Evolutionary conservation across 2,329 filamentous ascomycete species (phyloP), one percentile per base, ranked within the genome.

Genomic region (Drechslerella coelobrocha): DNA sequence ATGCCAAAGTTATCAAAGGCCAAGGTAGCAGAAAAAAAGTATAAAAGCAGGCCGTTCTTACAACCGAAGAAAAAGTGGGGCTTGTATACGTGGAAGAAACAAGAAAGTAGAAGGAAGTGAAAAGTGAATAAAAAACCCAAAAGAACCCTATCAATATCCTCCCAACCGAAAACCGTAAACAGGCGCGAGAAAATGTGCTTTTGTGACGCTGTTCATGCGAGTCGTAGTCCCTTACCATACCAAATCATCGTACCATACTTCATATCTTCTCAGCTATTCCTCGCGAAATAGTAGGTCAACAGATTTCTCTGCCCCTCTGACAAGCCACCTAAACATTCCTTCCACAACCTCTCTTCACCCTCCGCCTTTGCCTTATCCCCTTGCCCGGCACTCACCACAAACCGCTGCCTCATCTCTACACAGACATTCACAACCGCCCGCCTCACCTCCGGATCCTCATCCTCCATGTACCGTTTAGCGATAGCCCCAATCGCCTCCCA

Each of bases 21-120:
- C n/a, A n/a, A n/a, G n/a, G n/a, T n/a, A n/a, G n/a, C n/a, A n/a
- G n/a, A n/a, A n/a, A n/a, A n/a, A n/a, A n/a, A n/a, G n/a, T n/a
- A n/a, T n/a, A n/a, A n/a, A n/a, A n/a, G n/a, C n/a, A n/a, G n/a
- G n/a, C n/a, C n/a, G n/a, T n/a, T n/a, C n/a, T 37, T 8, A 37
- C 31, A 8, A 37, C 31, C 8, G 23, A n/a, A 73, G 75, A 26
- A 76, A 81, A 79, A 83, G 74, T 78, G 81, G 12, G 82, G 82
- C 72, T 81, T 82, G 76, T 82, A 79, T 29, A 79, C 80, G 14
- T 79, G 80, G 56, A 78, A 82, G 72, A 78, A 79, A 60, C 82
- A 81, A 73, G 79, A 82, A 73, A 78, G 77, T 50, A 50, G 53
- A 54, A 54, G 17, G 37, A 55, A 52, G 23, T 60, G 26, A n/a